These are phyloP conservation scores for Ceriops tagal DNA, from an alignment of 345 rosid species.

Conservation along the genomic window DNA sequence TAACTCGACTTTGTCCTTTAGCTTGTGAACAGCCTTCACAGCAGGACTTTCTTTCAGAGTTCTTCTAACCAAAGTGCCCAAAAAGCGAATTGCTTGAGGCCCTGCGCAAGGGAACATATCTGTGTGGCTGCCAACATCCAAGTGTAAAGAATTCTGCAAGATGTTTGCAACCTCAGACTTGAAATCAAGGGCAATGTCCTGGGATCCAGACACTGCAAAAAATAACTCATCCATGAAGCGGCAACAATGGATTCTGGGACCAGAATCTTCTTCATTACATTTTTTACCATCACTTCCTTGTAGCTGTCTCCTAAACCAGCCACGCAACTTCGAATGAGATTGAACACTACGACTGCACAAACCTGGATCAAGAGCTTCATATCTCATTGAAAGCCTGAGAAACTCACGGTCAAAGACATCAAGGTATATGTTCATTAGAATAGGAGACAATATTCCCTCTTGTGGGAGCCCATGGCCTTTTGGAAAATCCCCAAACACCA, in stretches of 20 bases:
- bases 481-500: conserved; percentile 86
- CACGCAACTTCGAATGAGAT: conserved; percentile 58
- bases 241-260: conserved; percentile 57
- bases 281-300: conserved; percentile 38
- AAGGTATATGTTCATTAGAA: conserved; percentile 79
- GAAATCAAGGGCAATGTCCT: conserved; percentile 51
- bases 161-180: conserved; percentile 49
- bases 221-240: conserved; percentile 84
- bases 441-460: conserved; percentile 78
- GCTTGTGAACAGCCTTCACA: conserved; percentile 71
- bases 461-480: conserved; percentile 98
- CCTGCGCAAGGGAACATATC: conserved; percentile 45
- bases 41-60: conserved; percentile 54
- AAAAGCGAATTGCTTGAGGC: conserved; percentile 52
- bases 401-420: conserved; percentile 65
- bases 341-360: conserved; percentile 23
- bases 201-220: conserved; percentile 65
- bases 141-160: conserved; percentile 43
- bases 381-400: conserved; percentile 65
- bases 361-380: conserved; percentile 61
- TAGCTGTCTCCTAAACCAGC: conserved; percentile 79
- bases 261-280: conserved; percentile 22
- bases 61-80: conserved; percentile 62
- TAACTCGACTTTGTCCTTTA: conserved; percentile 71
- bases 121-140: conserved; percentile 48